Evolutionary conservation across 192 early-diverging fungal genomes (phyloP), one percentile per base, ranked within the genome.

Genomic region (Coemansia sp.): DNA sequence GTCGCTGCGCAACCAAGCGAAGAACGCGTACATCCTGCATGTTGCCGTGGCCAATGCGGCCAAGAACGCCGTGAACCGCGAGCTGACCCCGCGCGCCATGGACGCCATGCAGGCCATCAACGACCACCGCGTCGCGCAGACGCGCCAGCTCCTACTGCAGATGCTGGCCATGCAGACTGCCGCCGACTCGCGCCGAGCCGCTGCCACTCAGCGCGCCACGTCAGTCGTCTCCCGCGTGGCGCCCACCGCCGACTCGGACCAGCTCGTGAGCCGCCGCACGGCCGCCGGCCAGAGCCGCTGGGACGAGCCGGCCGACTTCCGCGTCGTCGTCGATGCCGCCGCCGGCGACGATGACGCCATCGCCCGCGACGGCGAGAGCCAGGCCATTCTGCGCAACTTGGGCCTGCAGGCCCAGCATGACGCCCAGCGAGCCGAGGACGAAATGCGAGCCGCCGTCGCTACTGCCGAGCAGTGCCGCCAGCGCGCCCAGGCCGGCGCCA

Each of bases 301-400:
- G 77, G 77, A 79, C 48, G 77, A 79, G 77, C 77, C 62, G 65
- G 67, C 77, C 31, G 77, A 79, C 56, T 79, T 79, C 59, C 77
- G 77, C 54, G 72, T 79, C 4, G 70, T 79, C 24, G 77, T 79
- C 0, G 77, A 79, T 39, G 40, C 54, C 6, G 77, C 77, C 11
- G 69, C 61, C 37, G 77, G 77, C 68, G 77, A 79, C 13, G 64
- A 67, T 60, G 72, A 70, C 17, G 33, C 21, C 27, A 66, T 75
- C 63, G 67, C 68, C 9, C 39, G 61, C 33, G 73, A 75, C 33
- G 73, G 73, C 63, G 73, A 75, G 63, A 75, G 73, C 72, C 77
- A 79, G 63, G 72, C 64, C 33, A 67, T 79, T 31, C 59, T 79
- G 63, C 72, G 77, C 66, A 79, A 79, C 66, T 41, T 74, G 40